Evolutionary conservation across 257 asterid genomes (phyloP).

Genomic region (Lavandula angustifolia): DNA sequence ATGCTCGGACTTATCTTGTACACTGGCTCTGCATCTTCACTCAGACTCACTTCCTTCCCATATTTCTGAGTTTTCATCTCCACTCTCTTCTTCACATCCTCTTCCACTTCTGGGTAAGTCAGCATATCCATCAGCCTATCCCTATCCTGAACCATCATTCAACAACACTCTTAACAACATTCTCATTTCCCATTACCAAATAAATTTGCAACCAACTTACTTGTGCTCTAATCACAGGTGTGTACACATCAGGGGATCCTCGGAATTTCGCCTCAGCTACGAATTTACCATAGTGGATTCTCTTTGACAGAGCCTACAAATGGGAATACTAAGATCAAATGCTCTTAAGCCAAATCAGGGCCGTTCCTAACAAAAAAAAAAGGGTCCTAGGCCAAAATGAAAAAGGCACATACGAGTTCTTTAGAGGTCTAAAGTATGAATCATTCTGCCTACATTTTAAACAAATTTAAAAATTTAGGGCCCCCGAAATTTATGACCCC

Average conservation of each 20-base stretch:
- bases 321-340: not conserved
- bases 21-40: slow-evolving; percentile 44
- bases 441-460: no score
- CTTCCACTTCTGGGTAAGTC: slow-evolving; percentile 78
- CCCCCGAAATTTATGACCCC: no score
- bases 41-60: slow-evolving; percentile 63
- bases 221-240: slow-evolving; percentile 66
- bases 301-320: slow-evolving; percentile 75
- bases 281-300: slow-evolving; percentile 94
- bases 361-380: no score
- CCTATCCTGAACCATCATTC: slow-evolving; percentile 50
- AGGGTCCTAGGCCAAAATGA: no score
- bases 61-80: slow-evolving; percentile 75
- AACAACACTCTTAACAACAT: not conserved
- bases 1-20: slow-evolving; percentile 76
- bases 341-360: no score
- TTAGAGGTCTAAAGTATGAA: no score
- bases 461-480: no score
- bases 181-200: not conserved
- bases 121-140: slow-evolving; percentile 61
- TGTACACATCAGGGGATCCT: slow-evolving; percentile 68
- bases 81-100: slow-evolving; percentile 61
- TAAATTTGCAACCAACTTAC: slow-evolving; percentile 38
- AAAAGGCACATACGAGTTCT: no score
- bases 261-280: slow-evolving; percentile 93